A percentile compares a stretch with the other conserved stretches of the same genome.
phyloP scores from a whole-genome alignment of 2,329 filamentous ascomycete genomes.

The Leptographium lundbergii region DNA sequence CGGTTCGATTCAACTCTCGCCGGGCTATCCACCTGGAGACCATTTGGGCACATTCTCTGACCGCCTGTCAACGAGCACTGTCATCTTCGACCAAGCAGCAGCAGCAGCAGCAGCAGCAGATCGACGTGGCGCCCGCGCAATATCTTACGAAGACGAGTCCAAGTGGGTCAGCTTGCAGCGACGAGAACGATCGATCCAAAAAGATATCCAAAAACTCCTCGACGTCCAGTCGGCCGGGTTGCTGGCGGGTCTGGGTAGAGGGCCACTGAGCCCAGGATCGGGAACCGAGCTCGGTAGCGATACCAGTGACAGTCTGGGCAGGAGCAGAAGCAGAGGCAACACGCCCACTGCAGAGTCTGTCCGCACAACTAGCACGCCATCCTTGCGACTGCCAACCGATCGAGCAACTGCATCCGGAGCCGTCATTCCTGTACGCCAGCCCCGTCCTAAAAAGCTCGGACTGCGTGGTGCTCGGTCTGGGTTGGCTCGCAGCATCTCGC shows the following conservation, averaged over 20 bases:
- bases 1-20: background rate
- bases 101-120: background rate
- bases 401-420: slow-evolving; percentile 25
- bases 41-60: slow-evolving; percentile 12
- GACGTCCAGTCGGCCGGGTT: slow-evolving; percentile 36
- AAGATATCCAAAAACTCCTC: slow-evolving; percentile 33
- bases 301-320: slow-evolving; percentile 15
- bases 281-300: slow-evolving; percentile 21
- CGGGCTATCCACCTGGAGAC: background rate
- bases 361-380: slow-evolving; percentile 10
- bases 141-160: slow-evolving; percentile 25
- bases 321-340: slow-evolving; percentile 16
- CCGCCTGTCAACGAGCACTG: slow-evolving; percentile 18
- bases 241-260: slow-evolving; percentile 22
- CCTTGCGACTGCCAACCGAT: slow-evolving; percentile 18
- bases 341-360: slow-evolving; percentile 22
- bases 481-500: slow-evolving; percentile 49
- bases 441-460: slow-evolving; percentile 37
- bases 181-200: slow-evolving; percentile 31
- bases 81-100: slow-evolving; percentile 23
- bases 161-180: slow-evolving; percentile 33
- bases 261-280: slow-evolving; percentile 9
- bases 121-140: slow-evolving; percentile 6
- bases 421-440: slow-evolving; percentile 51
- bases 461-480: slow-evolving; percentile 52